Conservation (phyloP, 2,329 filamentous ascomycete genomes). For the Escovopsis sp. region DNA sequence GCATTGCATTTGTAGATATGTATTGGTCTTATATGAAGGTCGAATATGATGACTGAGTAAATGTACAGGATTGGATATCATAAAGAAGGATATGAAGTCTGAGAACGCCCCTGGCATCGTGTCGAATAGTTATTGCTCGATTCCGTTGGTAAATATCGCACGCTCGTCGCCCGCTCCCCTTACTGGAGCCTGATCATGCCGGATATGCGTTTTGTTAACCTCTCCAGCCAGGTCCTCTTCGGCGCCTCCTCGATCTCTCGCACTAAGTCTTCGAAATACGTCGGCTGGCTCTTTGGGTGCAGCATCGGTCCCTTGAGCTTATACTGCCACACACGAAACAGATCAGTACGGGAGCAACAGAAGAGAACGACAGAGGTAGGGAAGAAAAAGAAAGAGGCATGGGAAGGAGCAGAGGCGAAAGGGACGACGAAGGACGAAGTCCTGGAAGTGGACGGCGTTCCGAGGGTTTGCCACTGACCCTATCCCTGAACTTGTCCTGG, state of each 20-base stretch:
- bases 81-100: background rate
- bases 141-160: background rate
- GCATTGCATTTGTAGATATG: no score
- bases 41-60: no score
- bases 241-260: slow-evolving; percentile 49
- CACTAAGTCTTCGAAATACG: slow-evolving; percentile 45
- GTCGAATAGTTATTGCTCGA: background rate
- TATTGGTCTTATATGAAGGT: no score
- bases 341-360: background rate
- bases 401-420: background rate
- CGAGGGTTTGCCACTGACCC: no score
- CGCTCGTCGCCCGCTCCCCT: slow-evolving; percentile 5
- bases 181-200: slow-evolving; percentile 45
- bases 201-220: slow-evolving; percentile 36
- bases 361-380: no score
- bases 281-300: slow-evolving; percentile 45
- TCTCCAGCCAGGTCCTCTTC: slow-evolving; percentile 35
- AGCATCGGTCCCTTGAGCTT: slow-evolving; percentile 33
- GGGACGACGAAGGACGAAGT: background rate
- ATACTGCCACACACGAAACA: slow-evolving; percentile 13
- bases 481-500: slow-evolving; percentile 41
- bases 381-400: no score
- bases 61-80: no score
- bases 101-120: background rate
- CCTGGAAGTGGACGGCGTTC: no score